Base-by-base conservation (phyloP, 1,139 yeast genomes). In the Blastobotrys raffinosifermentans region DNA sequence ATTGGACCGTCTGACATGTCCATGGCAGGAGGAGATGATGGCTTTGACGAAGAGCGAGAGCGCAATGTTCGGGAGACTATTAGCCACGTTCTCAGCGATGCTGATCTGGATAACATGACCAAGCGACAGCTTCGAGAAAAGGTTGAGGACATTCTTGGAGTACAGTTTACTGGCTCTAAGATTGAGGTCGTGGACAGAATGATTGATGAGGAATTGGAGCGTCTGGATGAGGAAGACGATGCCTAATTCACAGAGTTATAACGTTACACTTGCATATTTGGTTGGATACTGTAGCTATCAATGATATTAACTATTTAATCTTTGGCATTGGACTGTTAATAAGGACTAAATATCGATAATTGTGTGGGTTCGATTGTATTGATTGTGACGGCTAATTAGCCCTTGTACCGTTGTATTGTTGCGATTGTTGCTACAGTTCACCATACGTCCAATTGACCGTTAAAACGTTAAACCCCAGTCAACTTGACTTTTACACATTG, bases 71-170 rank as follows among this genome's bases (percentile, higher is more conserved):
- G 48, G 10, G 49, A 47, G 13, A 49, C 55, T 8, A 54, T 63
- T 26, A 50, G 50, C 26, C 53, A 51, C 29, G 63, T 62, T 7
- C 47, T 62, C 31, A 44, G 41, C 18, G 54, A 51, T 8, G 58
- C 62, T 3, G 64, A 63, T 42, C 41, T 63, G 39, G 64, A 62
- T 23, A 50, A 53, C 17, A 60, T 57, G 57, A 63, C 67, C 23
- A 53, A 61, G 34, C 44, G 59, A n/a, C 65, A 62, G 42, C 47
- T 63, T 16, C 49, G 66, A 3, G 56, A 53, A 19, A 57, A 57
- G 46, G 63, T 63, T 8, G 63, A 60, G 29, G 66, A 62, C 34
- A 42, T 58, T 18, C 49, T 61, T 40, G 66, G 61, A 15, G 54
- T 59, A 13, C 53, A 50, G 37, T 61, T 62, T 41, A 45, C 49